Evolutionary conservation across 257 asterid species (phyloP).

Genomic region (Solanum appendiculatum): DNA sequence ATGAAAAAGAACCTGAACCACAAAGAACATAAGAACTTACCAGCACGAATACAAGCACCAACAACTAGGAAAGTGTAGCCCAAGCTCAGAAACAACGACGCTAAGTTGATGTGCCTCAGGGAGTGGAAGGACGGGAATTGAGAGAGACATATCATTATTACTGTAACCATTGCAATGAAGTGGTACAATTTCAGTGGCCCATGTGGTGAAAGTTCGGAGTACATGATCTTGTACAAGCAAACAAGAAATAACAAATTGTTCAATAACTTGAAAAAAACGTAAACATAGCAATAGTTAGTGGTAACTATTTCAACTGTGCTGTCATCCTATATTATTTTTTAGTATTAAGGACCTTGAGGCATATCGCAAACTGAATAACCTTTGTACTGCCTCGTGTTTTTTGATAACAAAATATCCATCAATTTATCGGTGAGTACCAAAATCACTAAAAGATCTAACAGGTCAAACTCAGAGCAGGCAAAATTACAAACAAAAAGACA

Average conservation of each 20-base stretch:
- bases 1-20: background rate
- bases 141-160: slow-evolving; percentile 73
- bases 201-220: slow-evolving; percentile 53
- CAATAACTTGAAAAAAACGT: background rate
- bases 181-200: slow-evolving; percentile 72
- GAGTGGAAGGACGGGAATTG: slow-evolving; percentile 95
- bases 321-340: background rate
- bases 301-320: background rate
- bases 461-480: background rate
- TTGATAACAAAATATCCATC: background rate
- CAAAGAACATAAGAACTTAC: slow-evolving; percentile 14
- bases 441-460: background rate
- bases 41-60: slow-evolving; percentile 79
- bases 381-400: background rate
- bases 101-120: slow-evolving; percentile 78
- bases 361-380: background rate
- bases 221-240: slow-evolving; percentile 59
- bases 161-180: slow-evolving; percentile 85
- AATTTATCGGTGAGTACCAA: background rate
- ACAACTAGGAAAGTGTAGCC: slow-evolving; percentile 83
- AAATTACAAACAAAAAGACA: background rate
- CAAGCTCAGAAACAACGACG: slow-evolving; percentile 69
- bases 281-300: background rate
- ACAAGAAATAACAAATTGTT: background rate
- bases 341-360: background rate